phyloP scores from a whole-genome alignment of 345 rosid genomes.

The Arabidopsis suecica region DNA sequence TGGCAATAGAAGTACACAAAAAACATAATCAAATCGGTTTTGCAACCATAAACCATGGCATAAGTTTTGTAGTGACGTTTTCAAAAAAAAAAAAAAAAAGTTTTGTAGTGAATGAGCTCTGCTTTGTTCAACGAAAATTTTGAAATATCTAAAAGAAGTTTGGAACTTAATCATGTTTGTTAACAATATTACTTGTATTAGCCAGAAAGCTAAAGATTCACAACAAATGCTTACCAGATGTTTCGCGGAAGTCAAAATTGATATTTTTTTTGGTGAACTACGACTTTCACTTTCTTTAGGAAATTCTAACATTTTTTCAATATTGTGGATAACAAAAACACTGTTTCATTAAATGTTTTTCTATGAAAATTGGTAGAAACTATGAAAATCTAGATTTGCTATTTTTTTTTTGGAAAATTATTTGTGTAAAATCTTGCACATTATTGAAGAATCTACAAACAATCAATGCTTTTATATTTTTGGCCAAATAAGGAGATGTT shows the following conservation, averaged over 20 bases:
- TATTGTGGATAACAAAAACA: no score
- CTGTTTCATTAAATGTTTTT: no score
- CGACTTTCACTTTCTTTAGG: no score
- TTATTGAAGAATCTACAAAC: no score
- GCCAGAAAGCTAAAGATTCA: background rate
- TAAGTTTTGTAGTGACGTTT: conserved; percentile 29
- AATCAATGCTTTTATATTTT: no score
- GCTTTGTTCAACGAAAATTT: conserved; percentile 37
- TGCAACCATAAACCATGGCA: background rate
- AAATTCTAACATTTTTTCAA: no score
- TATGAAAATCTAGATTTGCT: background rate
- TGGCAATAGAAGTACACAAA: conserved; percentile 20
- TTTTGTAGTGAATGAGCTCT: conserved; percentile 30
- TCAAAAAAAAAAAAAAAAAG: no score
- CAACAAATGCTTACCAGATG: background rate
- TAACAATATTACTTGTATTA: background rate
- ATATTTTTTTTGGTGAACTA: no score
- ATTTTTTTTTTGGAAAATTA: no score
- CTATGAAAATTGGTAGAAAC: background rate
- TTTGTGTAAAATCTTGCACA: no score
- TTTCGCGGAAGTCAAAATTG: background rate
- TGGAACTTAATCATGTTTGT: background rate
- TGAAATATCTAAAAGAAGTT: conserved; percentile 7
- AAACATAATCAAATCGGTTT: conserved; percentile 23
- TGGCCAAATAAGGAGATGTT: no score